Evolutionary conservation across 2,329 filamentous ascomycete genomes (phyloP), one percentile per base, ranked within the genome.

Genomic region (Aureobasidium sp.): DNA sequence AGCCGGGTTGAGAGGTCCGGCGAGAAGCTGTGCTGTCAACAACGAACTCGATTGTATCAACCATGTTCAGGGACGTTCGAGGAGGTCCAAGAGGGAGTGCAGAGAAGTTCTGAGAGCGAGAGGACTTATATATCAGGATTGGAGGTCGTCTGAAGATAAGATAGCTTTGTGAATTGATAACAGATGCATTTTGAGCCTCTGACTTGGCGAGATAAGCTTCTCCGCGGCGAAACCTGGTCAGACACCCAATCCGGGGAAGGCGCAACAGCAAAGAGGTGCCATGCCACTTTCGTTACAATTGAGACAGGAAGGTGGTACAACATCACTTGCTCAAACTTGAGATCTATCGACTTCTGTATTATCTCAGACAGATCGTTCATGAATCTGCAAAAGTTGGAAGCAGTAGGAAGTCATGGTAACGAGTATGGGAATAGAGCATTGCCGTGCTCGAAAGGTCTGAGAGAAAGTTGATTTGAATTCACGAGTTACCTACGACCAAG

Each of bases 131-230:
- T 60, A 42, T 60, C 26, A 60, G 23, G 44, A 51, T 17, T 23
- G 15, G 57, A 60, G 26, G 57, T 60, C n/a, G 44, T 41, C 23
- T 36, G n/a, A 60, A 60, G 57, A 60, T 60, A 60, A 60, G 57
- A 51, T 3, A 42, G 36, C 17, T 41, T 26, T 50, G 15, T 41
- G 27, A 17, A 44, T 60, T 48, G 57, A 60, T 60, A 60, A 60
- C 34, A 60, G 26, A 41, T 32, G 44, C 44, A 34, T 32, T 32
- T 60, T 50, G 44, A 60, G 57, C 57, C 57, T 59, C 44, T 13
- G 27, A 1, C 55, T 59, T 47, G 55, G 57, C 46, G 15, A 26
- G 17, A 6, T 32, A 51, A 60, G 57, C 44, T 60, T 60, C 57
- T 60, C 57, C 57, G 57, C 57, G 57, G 57, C 20, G 37, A 47